phyloP scores from a whole-genome alignment of 306 rosid species.

The Cucurbita ficifolia region DNA sequence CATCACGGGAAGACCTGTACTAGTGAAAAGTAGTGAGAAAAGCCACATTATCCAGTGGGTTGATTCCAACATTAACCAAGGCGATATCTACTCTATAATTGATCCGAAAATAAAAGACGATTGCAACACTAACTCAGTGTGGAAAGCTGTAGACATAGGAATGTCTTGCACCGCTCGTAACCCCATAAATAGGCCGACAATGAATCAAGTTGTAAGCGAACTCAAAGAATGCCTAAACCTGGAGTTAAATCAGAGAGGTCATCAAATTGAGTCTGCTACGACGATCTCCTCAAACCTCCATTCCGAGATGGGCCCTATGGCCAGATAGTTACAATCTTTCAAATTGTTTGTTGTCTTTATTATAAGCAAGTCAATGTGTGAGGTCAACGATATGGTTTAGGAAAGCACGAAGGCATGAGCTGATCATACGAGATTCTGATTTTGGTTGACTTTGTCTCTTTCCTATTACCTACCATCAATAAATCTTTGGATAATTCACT shows the following conservation, averaged over 20 bases:
- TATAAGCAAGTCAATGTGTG: background rate
- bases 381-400: too few relatives aligned
- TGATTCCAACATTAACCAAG: background rate
- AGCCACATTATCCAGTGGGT: slow-evolving; percentile 3
- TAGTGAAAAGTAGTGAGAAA: background rate
- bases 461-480: background rate
- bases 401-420: background rate
- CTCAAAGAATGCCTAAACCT: background rate
- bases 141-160: slow-evolving; percentile 2
- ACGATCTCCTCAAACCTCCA: background rate
- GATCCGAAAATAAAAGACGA: background rate
- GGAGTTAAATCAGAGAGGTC: background rate
- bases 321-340: background rate
- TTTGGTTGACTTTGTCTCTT: background rate
- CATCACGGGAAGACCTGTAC: background rate
- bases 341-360: background rate
- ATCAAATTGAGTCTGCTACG: background rate
- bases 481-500: too few relatives aligned
- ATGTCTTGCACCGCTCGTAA: background rate
- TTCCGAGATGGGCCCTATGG: background rate
- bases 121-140: background rate
- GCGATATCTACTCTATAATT: background rate
- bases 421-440: background rate
- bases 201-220: background rate
- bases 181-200: background rate